Percentiles rank a stretch among this genome's conserved stretches.
Evolutionary conservation across 768 basidiomycete species (phyloP).

Genomic region (Rickenella mellea): DNA sequence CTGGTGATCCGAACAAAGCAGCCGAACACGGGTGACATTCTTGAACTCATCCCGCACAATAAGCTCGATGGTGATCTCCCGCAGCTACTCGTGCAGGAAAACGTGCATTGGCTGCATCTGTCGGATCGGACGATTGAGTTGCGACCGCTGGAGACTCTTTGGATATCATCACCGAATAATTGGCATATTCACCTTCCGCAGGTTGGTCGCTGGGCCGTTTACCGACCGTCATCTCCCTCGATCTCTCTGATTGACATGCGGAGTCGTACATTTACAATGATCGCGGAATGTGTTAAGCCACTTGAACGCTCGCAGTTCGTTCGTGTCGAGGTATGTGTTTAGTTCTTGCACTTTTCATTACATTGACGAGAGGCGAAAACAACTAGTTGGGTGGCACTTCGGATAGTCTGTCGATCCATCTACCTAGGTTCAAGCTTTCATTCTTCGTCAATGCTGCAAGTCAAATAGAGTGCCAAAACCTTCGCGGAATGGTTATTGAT

Average conservation of each 20-base stretch:
- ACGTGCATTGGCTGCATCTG: constrained; percentile 26
- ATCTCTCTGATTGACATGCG: constrained; percentile 16
- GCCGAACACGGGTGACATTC: constrained; percentile 4
- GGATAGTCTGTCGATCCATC: constrained; percentile 16
- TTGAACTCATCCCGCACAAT: constrained; percentile 26
- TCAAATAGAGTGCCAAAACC: constrained; percentile 6
- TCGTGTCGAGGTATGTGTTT: no score
- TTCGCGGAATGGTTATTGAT: constrained; percentile 8
- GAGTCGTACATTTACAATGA: constrained; percentile 18
- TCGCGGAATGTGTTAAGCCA: constrained; percentile 14
- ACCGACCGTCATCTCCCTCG: constrained; percentile 6
- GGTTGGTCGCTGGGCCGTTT: constrained; percentile 3
- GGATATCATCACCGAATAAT: constrained; percentile 18
- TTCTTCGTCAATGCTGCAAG: constrained; percentile 25
- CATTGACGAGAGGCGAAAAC: background rate
- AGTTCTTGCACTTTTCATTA: no score
- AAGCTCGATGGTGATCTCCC: constrained; percentile 22
- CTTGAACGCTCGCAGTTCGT: constrained; percentile 17
- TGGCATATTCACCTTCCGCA: constrained; percentile 19
- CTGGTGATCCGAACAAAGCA: constrained; percentile 23
- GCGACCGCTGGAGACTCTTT: constrained; percentile 19
- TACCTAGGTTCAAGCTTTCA: constrained; percentile 32
- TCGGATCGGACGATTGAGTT: constrained; percentile 17
- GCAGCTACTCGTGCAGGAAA: constrained; percentile 16
- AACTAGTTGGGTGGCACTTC: no score